A percentile compares a stretch with the other conserved stretches of the same genome.
These are phyloP conservation scores for Vitis hybrid DNA, from an alignment of 177 flowering plant species.

Conservation along the genomic window DNA sequence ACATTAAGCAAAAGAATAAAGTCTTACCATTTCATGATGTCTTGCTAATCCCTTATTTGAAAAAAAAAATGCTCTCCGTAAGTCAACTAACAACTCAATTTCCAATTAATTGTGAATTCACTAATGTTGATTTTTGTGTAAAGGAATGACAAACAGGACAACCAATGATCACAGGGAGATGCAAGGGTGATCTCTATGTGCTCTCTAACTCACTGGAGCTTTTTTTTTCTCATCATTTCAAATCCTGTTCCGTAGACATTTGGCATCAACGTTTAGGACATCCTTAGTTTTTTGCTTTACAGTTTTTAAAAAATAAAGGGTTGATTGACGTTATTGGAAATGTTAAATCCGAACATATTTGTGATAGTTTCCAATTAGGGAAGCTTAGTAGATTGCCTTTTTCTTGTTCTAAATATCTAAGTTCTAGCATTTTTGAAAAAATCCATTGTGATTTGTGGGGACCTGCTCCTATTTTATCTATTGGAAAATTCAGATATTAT, in stretches of 20 bases:
- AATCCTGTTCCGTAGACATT: background rate
- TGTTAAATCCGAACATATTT: background rate
- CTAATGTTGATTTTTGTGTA: too few relatives aligned
- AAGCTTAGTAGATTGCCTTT: conserved; percentile 6
- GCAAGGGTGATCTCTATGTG: conserved; percentile 15
- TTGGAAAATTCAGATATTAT: too few relatives aligned
- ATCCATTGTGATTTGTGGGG: conserved; percentile 24
- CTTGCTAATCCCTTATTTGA: too few relatives aligned
- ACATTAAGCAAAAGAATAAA: too few relatives aligned
- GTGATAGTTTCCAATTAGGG: conserved; percentile 13
- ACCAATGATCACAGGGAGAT: background rate
- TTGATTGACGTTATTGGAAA: conserved; percentile 1
- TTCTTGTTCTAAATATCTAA: background rate
- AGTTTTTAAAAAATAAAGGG: background rate
- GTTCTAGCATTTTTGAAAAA: conserved; percentile 7
- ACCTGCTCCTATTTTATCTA: conserved; percentile 6
- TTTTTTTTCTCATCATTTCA: conserved; percentile 6
- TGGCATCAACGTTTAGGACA: too few relatives aligned
- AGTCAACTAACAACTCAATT: too few relatives aligned
- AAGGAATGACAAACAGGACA: too few relatives aligned
- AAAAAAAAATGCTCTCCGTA: too few relatives aligned
- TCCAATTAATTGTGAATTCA: too few relatives aligned
- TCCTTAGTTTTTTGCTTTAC: conserved; percentile 1
- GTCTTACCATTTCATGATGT: too few relatives aligned
- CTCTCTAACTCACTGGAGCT: conserved; percentile 3